These are phyloP conservation scores for Alternaria sp. DNA, from an alignment of 2,329 filamentous ascomycete genomes.

Conservation along the genomic window DNA sequence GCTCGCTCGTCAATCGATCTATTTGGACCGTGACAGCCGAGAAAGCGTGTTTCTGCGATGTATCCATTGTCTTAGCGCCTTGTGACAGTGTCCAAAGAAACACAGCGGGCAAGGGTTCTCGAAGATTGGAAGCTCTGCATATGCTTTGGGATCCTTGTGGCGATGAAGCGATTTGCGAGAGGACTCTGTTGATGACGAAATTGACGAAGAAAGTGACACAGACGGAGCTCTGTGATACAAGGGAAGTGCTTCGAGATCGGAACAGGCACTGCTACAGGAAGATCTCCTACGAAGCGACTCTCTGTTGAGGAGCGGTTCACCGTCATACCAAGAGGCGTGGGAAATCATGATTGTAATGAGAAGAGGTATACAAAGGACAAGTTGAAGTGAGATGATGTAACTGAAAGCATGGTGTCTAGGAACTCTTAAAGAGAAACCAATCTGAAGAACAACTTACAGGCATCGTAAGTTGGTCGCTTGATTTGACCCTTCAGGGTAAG, in stretches of 20 bases:
- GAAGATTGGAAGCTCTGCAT: conserved; percentile 38
- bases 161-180: conserved; percentile 31
- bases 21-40: conserved; percentile 93
- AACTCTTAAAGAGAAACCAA: conserved; percentile 16
- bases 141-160: conserved; percentile 35
- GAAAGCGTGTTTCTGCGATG: conserved; percentile 73
- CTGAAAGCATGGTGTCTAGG: conserved; percentile 5
- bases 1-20: conserved; percentile 88
- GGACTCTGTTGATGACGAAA: conserved; percentile 8
- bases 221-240: conserved; percentile 12
- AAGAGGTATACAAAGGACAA: background rate
- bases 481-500: conserved; percentile 10
- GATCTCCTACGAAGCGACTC: conserved; percentile 22
- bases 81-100: conserved; percentile 35
- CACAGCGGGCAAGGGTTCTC: conserved; percentile 42
- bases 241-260: conserved; percentile 11
- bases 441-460: conserved; percentile 36
- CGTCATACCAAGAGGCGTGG: conserved; percentile 10
- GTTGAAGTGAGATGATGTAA: background rate
- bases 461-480: conserved; percentile 29
- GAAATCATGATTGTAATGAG: conserved; percentile 21
- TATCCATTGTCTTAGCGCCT: conserved; percentile 37
- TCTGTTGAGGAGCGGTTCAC: conserved; percentile 22
- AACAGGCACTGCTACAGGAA: conserved; percentile 17
- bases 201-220: background rate